Evolutionary conservation across 768 basidiomycete genomes (phyloP).

Genomic region (Leucosporidium yakuticum): DNA sequence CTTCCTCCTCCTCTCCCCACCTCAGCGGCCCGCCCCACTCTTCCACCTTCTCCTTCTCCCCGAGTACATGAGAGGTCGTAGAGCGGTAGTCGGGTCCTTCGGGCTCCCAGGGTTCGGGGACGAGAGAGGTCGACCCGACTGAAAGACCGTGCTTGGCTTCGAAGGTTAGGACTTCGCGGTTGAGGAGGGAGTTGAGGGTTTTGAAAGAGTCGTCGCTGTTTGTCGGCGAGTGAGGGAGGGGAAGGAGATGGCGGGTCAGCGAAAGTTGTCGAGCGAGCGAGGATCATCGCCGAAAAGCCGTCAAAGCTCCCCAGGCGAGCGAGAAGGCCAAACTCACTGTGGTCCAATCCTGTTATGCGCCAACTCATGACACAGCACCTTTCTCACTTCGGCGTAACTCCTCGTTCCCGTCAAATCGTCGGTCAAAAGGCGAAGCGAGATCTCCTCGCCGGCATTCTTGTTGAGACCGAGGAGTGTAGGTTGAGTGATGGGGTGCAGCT

Average conservation of each 20-base stretch:
- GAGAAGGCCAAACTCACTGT: conserved; percentile 14
- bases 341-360: conserved; percentile 26
- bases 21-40: conserved; percentile 17
- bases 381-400: conserved; percentile 29
- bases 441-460: conserved; percentile 35
- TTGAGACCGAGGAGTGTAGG: conserved; percentile 37
- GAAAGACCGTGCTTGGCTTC: conserved; percentile 10
- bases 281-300: not conserved
- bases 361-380: conserved; percentile 36
- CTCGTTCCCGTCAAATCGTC: conserved; percentile 30
- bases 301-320: not conserved
- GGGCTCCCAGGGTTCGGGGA: conserved; percentile 30
- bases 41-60: conserved; percentile 12
- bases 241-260: not conserved
- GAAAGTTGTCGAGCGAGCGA: not conserved
- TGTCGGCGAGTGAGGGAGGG: not conserved
- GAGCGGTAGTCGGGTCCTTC: not conserved
- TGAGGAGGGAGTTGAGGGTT: conserved; percentile 35
- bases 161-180: conserved; percentile 31
- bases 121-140: not conserved
- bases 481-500: conserved; percentile 24
- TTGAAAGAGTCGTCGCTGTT: conserved; percentile 31
- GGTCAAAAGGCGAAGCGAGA: conserved; percentile 33
- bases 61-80: not conserved
- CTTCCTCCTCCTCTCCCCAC: conserved; percentile 24